Percentiles rank a stretch among this genome's conserved stretches.
Evolutionary conservation across 2,329 filamentous ascomycete species (phyloP).

Genomic region (Penicillium sclerotigenum): DNA sequence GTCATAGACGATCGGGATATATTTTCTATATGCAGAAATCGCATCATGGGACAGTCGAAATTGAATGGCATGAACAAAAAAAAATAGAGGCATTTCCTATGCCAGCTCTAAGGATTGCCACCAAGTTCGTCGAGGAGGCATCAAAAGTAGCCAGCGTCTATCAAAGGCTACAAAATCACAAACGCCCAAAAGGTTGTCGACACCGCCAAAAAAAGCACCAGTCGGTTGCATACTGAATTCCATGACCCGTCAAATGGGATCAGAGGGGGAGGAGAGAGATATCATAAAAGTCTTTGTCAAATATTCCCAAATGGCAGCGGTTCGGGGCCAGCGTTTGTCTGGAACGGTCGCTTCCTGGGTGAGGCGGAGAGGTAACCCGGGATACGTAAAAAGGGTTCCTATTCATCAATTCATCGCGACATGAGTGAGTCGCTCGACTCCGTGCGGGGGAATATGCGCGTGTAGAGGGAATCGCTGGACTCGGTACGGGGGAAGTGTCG

Average conservation of each 20-base stretch:
- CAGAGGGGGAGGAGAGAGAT: slow-evolving; percentile 12
- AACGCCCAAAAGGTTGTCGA: slow-evolving; percentile 19
- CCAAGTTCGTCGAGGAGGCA: slow-evolving; percentile 9
- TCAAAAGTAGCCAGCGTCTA: slow-evolving; percentile 13
- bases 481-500: slow-evolving; percentile 37
- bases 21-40: slow-evolving; percentile 25
- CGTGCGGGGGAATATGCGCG: slow-evolving; percentile 35
- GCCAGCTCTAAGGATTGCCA: slow-evolving; percentile 18
- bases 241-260: slow-evolving; percentile 5
- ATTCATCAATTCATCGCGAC: slow-evolving; percentile 26
- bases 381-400: not conserved
- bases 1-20: slow-evolving; percentile 15
- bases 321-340: slow-evolving; percentile 8
- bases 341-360: slow-evolving; percentile 8
- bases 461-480: slow-evolving; percentile 37
- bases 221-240: slow-evolving; percentile 9
- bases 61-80: slow-evolving; percentile 15
- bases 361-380: slow-evolving; percentile 4
- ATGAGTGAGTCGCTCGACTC: slow-evolving; percentile 39
- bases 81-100: slow-evolving; percentile 11
- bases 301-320: slow-evolving; percentile 8
- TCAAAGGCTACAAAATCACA: slow-evolving; percentile 17
- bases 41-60: slow-evolving; percentile 17
- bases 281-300: slow-evolving; percentile 17
- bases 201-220: slow-evolving; percentile 20